Conservation (phyloP, 768 basidiomycete genomes). For the Zangia roseola region DNA sequence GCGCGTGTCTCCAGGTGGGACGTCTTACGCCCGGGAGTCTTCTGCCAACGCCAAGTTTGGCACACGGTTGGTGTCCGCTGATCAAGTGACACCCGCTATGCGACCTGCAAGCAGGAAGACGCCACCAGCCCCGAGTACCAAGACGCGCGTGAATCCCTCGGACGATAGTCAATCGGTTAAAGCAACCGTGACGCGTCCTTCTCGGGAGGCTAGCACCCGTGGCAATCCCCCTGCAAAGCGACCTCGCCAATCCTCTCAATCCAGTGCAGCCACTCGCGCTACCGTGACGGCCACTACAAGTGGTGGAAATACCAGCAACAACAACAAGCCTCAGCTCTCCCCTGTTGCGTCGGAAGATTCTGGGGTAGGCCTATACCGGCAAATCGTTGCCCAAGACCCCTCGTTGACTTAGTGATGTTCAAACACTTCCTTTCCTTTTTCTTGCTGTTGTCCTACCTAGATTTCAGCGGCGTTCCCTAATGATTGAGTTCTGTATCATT, state of each 20-base stretch:
- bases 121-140: slow-evolving; percentile 39
- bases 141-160: slow-evolving; percentile 46
- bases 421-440: background rate
- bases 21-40: slow-evolving; percentile 73
- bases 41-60: slow-evolving; percentile 95
- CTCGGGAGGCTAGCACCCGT: slow-evolving; percentile 68
- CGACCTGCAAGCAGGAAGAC: slow-evolving; percentile 69
- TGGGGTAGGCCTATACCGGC: slow-evolving; percentile 80
- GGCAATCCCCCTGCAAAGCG: slow-evolving; percentile 49
- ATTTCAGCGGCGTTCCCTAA: slow-evolving; percentile 19
- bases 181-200: slow-evolving; percentile 72
- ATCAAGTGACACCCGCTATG: slow-evolving; percentile 38
- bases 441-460: slow-evolving; percentile 15
- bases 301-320: slow-evolving; percentile 17
- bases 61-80: slow-evolving; percentile 69
- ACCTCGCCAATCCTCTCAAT: slow-evolving; percentile 70
- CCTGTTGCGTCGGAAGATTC: slow-evolving; percentile 75
- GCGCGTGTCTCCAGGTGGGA: slow-evolving; percentile 41
- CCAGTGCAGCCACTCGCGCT: slow-evolving; percentile 53
- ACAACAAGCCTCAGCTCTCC: slow-evolving; percentile 46
- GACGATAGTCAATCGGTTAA: slow-evolving; percentile 69
- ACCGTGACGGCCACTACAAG: slow-evolving; percentile 30
- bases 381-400: slow-evolving; percentile 75
- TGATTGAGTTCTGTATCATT: slow-evolving; percentile 20
- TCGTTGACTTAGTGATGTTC: slow-evolving; percentile 48